Base-by-base conservation (phyloP, 129 eudicot genomes). In the Artemisia argyi region DNA sequence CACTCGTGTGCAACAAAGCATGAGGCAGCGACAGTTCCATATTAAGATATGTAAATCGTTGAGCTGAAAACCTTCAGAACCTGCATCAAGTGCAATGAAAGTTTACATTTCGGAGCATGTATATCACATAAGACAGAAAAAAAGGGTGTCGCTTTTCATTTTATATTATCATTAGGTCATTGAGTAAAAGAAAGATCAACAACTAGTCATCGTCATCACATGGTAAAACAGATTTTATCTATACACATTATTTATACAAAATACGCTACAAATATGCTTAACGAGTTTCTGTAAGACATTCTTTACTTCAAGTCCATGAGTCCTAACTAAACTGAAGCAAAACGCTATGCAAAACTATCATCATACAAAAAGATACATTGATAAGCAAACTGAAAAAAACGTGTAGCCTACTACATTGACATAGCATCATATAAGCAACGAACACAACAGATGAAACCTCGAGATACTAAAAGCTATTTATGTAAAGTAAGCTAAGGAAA, bases 11-110 rank as follows among this genome's bases (percentile, higher is more conserved):
- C 0, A 64, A 26, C 2, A 78, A 73, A 52, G 68, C n/a, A 64
- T 63, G 80, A 20, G 86, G 70, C 12, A 81, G 76, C 62, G 83
- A 50, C 17, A 76, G 28, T 50, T 77, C 86, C 91, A 86, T 86
- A 30, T 62, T 74, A 49, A 69, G 19, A 44, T 64, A 2, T 39
- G 10, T 39, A 39, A 39, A 39, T 1, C 1, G 10, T 7, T 7
- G 1, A 39, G 46, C 10, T 39, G 11, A 39, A 39, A 0, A 39
- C 46, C 46, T 39, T 39, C 11, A 7, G 11, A 39, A 39, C 67
- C 81, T 78, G 81, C 66, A 52, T 53, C 52, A 69, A 4, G 26
- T 28, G 28, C 50, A 68, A 68, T 16, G n/a, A 48, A 67, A 35
- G 11, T 47, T n/a, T 16, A 73, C 68, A 11, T 72, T 72, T 3